Evolutionary conservation across 495 filamentous ascomycete species (phyloP).

Genomic region (Tuber borchii): DNA sequence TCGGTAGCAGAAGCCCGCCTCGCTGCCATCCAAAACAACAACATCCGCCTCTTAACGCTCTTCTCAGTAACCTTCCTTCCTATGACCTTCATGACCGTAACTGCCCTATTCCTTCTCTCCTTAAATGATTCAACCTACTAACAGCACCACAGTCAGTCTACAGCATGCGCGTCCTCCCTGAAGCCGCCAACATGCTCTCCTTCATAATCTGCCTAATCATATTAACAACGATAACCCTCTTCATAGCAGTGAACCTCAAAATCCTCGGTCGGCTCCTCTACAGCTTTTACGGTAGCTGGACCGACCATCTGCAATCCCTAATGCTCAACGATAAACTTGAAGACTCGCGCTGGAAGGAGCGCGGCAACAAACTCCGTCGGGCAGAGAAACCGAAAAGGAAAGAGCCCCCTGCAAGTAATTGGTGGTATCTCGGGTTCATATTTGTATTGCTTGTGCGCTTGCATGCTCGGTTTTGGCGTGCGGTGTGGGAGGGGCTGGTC

Average conservation of each 20-base stretch:
- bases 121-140: not conserved
- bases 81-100: conserved; percentile 21
- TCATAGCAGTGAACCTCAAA: conserved; percentile 12
- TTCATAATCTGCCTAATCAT: conserved; percentile 11
- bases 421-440: conserved; percentile 11
- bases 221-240: not conserved
- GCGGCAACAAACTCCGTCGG: conserved; percentile 7
- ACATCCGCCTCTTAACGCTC: conserved; percentile 13
- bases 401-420: conserved; percentile 3
- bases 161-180: conserved; percentile 6
- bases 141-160: not conserved
- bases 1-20: conserved; percentile 6
- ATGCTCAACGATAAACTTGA: not conserved
- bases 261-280: conserved; percentile 2
- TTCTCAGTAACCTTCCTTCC: conserved; percentile 11
- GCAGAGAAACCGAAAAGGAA: not conserved
- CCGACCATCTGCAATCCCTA: not conserved
- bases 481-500: not conserved
- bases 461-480: not conserved
- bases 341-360: not conserved
- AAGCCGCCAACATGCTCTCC: not conserved
- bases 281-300: not conserved
- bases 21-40: conserved; percentile 7
- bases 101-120: conserved; percentile 12
- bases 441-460: not conserved